Conservation (phyloP, 352 stramenopile species). For the Bremia lactucae region DNA sequence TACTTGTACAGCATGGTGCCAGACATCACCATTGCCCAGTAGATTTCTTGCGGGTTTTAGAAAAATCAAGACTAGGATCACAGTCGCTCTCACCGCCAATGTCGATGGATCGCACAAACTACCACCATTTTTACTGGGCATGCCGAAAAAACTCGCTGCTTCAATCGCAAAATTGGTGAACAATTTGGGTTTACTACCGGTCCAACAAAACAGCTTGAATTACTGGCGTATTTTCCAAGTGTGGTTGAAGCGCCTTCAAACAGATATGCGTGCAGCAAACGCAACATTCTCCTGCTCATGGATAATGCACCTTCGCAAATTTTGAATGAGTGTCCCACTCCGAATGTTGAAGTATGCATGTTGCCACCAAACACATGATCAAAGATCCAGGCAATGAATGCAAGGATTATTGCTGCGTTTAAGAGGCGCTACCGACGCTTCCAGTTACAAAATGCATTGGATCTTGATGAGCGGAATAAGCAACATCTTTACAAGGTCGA, state of each 20-base stretch:
- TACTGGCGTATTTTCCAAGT: background rate
- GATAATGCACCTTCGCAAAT: conserved; percentile 1
- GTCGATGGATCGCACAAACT: no score
- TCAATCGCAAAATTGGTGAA: background rate
- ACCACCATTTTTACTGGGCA: conserved; percentile 1
- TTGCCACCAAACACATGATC: background rate
- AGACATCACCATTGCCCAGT: no score
- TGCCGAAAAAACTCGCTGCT: background rate
- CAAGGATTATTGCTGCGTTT: conserved; percentile 1
- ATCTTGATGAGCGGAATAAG: no score
- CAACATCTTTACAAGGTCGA: no score
- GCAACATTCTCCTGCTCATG: background rate
- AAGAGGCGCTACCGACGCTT: conserved; percentile 1
- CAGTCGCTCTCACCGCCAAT: no score
- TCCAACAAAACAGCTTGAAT: conserved; percentile 1
- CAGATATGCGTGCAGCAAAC: background rate
- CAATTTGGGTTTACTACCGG: background rate
- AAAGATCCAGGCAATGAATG: background rate
- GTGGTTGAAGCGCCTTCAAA: background rate
- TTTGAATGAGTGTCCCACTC: background rate
- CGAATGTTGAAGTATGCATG: background rate
- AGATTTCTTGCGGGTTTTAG: background rate
- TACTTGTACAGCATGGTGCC: no score
- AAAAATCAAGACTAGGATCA: no score
- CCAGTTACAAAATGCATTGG: no score